Percentiles rank a stretch among this genome's conserved stretches.
These are phyloP conservation scores for Pelomyxa schiedti DNA, from an alignment of 78 protist species.

Conservation along the genomic window DNA sequence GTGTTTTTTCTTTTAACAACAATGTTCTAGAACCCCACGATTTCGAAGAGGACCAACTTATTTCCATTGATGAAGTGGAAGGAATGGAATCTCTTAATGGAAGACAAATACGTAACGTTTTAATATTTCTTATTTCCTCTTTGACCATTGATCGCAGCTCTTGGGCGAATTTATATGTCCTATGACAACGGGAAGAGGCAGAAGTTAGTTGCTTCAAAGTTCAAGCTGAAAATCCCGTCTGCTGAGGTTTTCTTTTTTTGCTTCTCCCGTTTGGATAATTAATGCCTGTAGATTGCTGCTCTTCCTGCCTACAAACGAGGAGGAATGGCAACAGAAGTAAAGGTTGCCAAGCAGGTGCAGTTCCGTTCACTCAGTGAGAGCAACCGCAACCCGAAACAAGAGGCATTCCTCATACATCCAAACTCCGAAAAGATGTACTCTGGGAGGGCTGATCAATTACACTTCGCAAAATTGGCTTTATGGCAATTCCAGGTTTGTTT, in stretches of 20 bases:
- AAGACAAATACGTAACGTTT: too few relatives aligned
- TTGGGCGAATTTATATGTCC: neutral
- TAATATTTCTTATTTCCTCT: too few relatives aligned
- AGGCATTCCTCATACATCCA: neutral
- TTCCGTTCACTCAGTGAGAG: constrained; percentile 11
- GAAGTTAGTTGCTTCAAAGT: neutral
- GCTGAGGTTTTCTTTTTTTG: too few relatives aligned
- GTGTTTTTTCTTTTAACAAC: too few relatives aligned
- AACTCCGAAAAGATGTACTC: constrained; percentile 1
- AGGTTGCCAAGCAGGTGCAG: constrained; percentile 17
- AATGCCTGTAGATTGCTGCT: too few relatives aligned
- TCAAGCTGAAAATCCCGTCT: neutral
- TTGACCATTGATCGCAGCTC: too few relatives aligned
- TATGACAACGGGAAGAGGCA: neutral
- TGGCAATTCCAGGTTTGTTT: constrained; percentile 14
- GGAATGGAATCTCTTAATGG: constrained; percentile 72
- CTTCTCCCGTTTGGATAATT: too few relatives aligned
- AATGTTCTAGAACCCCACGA: constrained; percentile 28
- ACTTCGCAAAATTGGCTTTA: neutral
- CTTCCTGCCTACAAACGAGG: constrained; percentile 14
- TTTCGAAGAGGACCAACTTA: constrained; percentile 51
- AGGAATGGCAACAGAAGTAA: constrained; percentile 62
- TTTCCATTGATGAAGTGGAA: constrained; percentile 46
- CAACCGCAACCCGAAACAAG: neutral
- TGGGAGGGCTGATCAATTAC: constrained; percentile 1